Conservation (phyloP, 345 rosid genomes). For the Camelina neglecta region DNA sequence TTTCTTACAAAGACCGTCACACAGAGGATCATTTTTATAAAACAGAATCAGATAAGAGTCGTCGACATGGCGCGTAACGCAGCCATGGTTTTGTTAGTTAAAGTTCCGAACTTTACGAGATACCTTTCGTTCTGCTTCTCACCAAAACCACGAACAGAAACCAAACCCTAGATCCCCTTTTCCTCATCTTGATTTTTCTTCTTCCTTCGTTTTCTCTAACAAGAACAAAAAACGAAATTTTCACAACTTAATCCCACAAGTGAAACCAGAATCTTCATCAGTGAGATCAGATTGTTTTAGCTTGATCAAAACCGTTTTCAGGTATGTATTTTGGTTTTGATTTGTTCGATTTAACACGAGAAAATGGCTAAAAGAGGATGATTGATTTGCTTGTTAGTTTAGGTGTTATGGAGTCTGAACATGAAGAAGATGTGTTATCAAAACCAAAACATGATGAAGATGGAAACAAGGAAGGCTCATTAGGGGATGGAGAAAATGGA, state of each 20-base stretch:
- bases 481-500: slow-evolving; percentile 6
- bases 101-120: slow-evolving; percentile 49
- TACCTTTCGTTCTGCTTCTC: slow-evolving; percentile 44
- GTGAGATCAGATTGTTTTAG: slow-evolving; percentile 2
- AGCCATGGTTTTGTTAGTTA: slow-evolving; percentile 44
- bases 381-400: slow-evolving; percentile 8
- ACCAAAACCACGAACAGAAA: slow-evolving; percentile 10
- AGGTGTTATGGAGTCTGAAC: slow-evolving; percentile 53
- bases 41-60: slow-evolving; percentile 1
- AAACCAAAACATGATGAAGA: slow-evolving; percentile 29
- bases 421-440: slow-evolving; percentile 30
- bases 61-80: slow-evolving; percentile 53
- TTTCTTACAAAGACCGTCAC: not conserved
- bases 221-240: slow-evolving; percentile 9
- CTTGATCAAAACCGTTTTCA: not conserved
- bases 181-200: not conserved
- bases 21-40: not conserved
- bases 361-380: not conserved
- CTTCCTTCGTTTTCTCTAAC: slow-evolving; percentile 18
- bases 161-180: slow-evolving; percentile 43
- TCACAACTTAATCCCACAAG: slow-evolving; percentile 11
- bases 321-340: slow-evolving; percentile 18
- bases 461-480: slow-evolving; percentile 21
- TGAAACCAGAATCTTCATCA: not conserved
- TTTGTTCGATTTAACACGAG: not conserved